A percentile compares a stretch with the other conserved stretches of the same genome.
phyloP scores from a whole-genome alignment of 2,329 filamentous ascomycete genomes.

The Claviceps spartinae region DNA sequence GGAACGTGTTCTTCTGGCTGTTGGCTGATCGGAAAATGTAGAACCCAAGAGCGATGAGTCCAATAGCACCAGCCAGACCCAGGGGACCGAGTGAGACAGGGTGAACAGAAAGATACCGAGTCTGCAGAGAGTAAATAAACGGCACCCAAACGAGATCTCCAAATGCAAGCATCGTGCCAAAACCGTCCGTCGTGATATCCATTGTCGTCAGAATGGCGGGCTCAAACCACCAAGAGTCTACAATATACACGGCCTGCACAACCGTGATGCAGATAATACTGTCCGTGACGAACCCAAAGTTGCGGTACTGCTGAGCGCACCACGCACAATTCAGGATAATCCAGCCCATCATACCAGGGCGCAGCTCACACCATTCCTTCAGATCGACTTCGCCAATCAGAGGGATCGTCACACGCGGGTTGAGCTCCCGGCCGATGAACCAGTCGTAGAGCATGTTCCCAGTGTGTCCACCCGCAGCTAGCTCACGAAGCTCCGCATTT shows the following conservation, averaged over 20 bases:
- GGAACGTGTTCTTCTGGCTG: constrained; percentile 89
- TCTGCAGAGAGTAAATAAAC: constrained; percentile 75
- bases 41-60: constrained; percentile 61
- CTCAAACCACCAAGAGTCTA: constrained; percentile 82
- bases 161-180: constrained; percentile 89
- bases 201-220: constrained; percentile 83
- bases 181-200: constrained; percentile 84
- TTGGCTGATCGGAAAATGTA: constrained; percentile 89
- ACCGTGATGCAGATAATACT: constrained; percentile 68
- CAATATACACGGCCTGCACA: constrained; percentile 69
- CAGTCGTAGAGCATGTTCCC: constrained; percentile 89
- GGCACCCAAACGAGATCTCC: constrained; percentile 90
- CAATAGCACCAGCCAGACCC: constrained; percentile 51
- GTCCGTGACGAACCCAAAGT: constrained; percentile 70
- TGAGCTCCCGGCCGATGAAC: constrained; percentile 92
- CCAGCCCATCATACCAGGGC: constrained; percentile 87
- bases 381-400: constrained; percentile 78
- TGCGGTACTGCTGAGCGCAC: constrained; percentile 76
- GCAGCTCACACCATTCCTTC: constrained; percentile 78
- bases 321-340: constrained; percentile 74
- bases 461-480: constrained; percentile 68
- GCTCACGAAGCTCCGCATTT: constrained; percentile 58
- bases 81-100: constrained; percentile 62
- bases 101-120: constrained; percentile 71
- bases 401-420: constrained; percentile 69